Base-by-base conservation (phyloP, 139 green algal species). In the Asterochloris erici region DNA sequence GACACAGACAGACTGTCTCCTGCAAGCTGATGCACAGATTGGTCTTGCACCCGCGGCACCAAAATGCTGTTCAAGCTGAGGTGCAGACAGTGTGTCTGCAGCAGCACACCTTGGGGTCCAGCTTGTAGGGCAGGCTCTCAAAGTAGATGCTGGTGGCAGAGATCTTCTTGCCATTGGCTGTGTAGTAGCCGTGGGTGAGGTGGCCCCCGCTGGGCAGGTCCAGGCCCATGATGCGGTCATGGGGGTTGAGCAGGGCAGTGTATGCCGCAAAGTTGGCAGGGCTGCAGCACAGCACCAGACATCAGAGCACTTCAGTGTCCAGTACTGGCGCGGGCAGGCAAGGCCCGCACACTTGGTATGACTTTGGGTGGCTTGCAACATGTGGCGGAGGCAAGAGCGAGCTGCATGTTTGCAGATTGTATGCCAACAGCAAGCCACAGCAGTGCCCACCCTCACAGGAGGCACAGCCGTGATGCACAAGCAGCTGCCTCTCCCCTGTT, bases 261-360 rank as follows among this genome's bases (percentile, higher is more conserved):
- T 96, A 98, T 14, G 96, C 94, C 12, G 96, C 96, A 89, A 99
- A 98, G 89, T 99, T 99, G 64, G 96, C 96, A n/a, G 96, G 96
- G 78, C 91, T 94, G 90, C 84, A 79, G 66, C 64, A 71, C 73
- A 79, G 21, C 15, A 70, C 27, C 14, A 63, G 54, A 62, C 77
- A 11, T n/a, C 77, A 54, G 23, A 61, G 47, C 38, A 26, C 9
- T 54, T 54, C 38, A 54, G 38, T 54, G 38, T 54, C 38, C 38
- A 54, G 2, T 6, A 54, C 6, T 6, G 38, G 38, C 38, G 38
- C 38, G 38, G 38, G 4, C 38, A 54, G 38, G 38, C 19, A 71
- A 71, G 21, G 66, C 4, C 10, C 9, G 17, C 21, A 9, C 9
- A 9, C 19, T 24, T 9, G 21, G 21, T 71, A 71, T 71, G 66